phyloP scores from a whole-genome alignment of 495 filamentous ascomycete genomes.

The Rusavskia elegans region DNA sequence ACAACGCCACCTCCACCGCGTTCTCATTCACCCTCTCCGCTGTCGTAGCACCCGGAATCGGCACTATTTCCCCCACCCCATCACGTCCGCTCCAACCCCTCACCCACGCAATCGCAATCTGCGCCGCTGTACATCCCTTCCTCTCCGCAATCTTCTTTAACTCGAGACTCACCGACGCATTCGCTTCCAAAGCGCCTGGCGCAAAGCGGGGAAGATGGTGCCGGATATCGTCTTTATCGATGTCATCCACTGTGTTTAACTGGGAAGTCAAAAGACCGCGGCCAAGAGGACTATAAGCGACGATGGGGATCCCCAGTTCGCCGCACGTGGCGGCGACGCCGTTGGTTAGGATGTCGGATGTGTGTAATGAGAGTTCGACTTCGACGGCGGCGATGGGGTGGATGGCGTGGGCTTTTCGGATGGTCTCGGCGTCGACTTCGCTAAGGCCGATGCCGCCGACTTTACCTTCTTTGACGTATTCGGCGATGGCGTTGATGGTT shows the following conservation, averaged over 20 bases:
- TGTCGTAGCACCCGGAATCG: slow-evolving; percentile 61
- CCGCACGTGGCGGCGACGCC: slow-evolving; percentile 57
- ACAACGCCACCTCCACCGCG: slow-evolving; percentile 21
- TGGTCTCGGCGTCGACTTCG: slow-evolving; percentile 58
- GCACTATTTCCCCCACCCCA: slow-evolving; percentile 57
- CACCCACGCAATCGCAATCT: slow-evolving; percentile 69
- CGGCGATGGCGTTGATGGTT: slow-evolving; percentile 34
- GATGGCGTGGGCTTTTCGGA: slow-evolving; percentile 53
- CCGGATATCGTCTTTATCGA: slow-evolving; percentile 44
- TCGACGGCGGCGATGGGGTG: slow-evolving; percentile 62
- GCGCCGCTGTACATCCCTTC: slow-evolving; percentile 57
- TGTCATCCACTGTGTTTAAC: slow-evolving; percentile 41
- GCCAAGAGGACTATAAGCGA: slow-evolving; percentile 51
- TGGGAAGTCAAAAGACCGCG: slow-evolving; percentile 41
- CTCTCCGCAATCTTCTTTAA: slow-evolving; percentile 48
- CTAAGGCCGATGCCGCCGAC: slow-evolving; percentile 62
- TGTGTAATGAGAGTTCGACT: slow-evolving; percentile 61
- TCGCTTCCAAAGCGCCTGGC: slow-evolving; percentile 52
- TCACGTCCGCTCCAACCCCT: slow-evolving; percentile 34
- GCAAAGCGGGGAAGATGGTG: slow-evolving; percentile 45
- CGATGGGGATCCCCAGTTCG: slow-evolving; percentile 48
- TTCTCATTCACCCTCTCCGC: slow-evolving; percentile 32
- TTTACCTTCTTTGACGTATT: slow-evolving; percentile 60
- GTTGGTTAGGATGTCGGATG: slow-evolving; percentile 53
- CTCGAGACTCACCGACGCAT: slow-evolving; percentile 52